A percentile compares a stretch with the other conserved stretches of the same genome.
These are phyloP conservation scores for Oidium heveae DNA, from an alignment of 2,329 filamentous ascomycete genomes.

Conservation along the genomic window DNA sequence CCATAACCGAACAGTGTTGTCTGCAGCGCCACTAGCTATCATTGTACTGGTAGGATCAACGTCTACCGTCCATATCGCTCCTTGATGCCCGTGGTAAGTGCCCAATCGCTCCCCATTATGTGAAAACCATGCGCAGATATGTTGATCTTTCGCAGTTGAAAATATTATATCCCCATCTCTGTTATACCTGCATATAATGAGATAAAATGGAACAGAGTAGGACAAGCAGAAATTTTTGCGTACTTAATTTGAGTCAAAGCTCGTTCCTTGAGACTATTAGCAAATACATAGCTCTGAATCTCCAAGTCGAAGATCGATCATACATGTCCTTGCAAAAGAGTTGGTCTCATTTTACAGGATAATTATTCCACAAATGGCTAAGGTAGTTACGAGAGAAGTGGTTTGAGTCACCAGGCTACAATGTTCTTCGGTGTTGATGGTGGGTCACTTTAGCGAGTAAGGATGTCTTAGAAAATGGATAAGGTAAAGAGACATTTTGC, in stretches of 20 bases:
- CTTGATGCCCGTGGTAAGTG: constrained; percentile 89
- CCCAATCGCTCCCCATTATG: constrained; percentile 96
- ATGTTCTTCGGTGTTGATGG: too few species aligned
- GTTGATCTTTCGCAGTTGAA: constrained; percentile 86
- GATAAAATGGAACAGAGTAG: constrained; percentile 3
- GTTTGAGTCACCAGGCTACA: too few species aligned
- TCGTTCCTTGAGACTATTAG: constrained; percentile 36
- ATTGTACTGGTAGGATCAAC: constrained; percentile 79
- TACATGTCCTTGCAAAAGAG: constrained; percentile 82
- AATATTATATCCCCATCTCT: constrained; percentile 92
- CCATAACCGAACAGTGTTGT: constrained; percentile 96
- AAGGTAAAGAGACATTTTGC: too few species aligned
- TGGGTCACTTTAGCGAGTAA: too few species aligned
- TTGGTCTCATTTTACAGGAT: constrained; percentile 63
- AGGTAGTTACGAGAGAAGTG: too few species aligned
- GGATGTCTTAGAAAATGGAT: too few species aligned
- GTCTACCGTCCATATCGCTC: constrained; percentile 96
- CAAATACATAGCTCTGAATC: not conserved
- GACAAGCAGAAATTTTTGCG: constrained; percentile 9
- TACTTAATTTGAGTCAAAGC: constrained; percentile 86
- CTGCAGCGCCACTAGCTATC: constrained; percentile 83
- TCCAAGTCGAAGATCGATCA: constrained; percentile 10
- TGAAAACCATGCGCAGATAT: constrained; percentile 89
- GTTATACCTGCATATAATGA: constrained; percentile 38
- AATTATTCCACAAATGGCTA: too few species aligned